A percentile compares a stretch with the other conserved stretches of the same genome.
Evolutionary conservation across 768 basidiomycete genomes (phyloP).

Genomic region (Favolaschia claudopus): DNA sequence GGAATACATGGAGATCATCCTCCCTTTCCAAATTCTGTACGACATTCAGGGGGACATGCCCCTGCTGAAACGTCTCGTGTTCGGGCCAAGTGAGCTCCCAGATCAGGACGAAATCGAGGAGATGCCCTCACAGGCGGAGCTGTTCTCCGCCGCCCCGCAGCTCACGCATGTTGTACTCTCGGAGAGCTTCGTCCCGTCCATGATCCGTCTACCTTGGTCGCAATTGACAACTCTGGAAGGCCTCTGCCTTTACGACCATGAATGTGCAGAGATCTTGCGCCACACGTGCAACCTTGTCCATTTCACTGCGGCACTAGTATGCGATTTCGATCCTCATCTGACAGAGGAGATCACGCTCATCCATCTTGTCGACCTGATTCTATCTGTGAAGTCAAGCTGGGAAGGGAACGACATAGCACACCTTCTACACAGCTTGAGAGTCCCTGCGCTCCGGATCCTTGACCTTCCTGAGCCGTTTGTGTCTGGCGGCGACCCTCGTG

Average conservation of each 20-base stretch:
- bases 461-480: too few species aligned
- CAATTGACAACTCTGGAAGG: neutral
- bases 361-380: too few species aligned
- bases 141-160: neutral
- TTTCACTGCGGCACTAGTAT: too few species aligned
- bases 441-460: too few species aligned
- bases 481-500: too few species aligned
- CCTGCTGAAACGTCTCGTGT: neutral
- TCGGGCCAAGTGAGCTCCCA: neutral
- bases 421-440: too few species aligned
- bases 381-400: too few species aligned
- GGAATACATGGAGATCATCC: neutral
- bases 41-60: conserved; percentile 10
- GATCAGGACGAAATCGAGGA: neutral
- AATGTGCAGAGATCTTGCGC: neutral
- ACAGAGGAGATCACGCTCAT: too few species aligned
- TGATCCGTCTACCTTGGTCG: neutral
- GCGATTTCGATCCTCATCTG: too few species aligned
- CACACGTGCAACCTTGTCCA: neutral
- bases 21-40: neutral
- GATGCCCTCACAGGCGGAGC: neutral
- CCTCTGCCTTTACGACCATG: neutral
- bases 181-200: neutral
- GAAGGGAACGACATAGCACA: too few species aligned
- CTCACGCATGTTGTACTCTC: neutral